Evolutionary conservation across 116 monocot species (phyloP).

Genomic region (Posidonia oceanica): DNA sequence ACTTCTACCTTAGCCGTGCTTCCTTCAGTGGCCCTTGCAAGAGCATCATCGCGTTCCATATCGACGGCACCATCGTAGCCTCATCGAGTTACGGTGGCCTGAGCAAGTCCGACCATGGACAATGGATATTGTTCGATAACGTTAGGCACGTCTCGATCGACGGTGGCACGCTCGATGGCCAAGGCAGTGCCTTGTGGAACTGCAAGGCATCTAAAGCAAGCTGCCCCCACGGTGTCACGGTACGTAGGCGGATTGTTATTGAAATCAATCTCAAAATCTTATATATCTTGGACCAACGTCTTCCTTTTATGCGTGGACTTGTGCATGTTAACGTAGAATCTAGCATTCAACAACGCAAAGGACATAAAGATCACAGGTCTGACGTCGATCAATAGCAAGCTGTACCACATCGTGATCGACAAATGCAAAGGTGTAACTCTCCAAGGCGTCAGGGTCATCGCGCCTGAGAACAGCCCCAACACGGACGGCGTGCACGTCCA

Average conservation of each 20-base stretch:
- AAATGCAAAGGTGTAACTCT: slow-evolving; percentile 22
- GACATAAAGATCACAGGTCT: slow-evolving; percentile 27
- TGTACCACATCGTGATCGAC: slow-evolving; percentile 48
- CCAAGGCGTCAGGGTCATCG: not conserved
- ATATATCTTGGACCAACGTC: too few relatives aligned
- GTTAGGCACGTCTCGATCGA: slow-evolving; percentile 5
- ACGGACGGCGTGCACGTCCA: slow-evolving; percentile 26
- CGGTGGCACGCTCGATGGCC: slow-evolving; percentile 5
- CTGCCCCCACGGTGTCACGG: slow-evolving; percentile 2
- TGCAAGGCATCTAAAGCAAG: not conserved
- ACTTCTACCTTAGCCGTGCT: not conserved
- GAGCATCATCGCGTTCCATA: slow-evolving; percentile 4
- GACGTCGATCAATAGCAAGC: slow-evolving; percentile 46
- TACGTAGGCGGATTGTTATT: not conserved
- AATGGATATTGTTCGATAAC: slow-evolving; percentile 14
- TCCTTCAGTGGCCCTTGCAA: slow-evolving; percentile 17
- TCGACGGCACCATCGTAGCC: slow-evolving; percentile 17
- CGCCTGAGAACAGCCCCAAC: slow-evolving; percentile 20
- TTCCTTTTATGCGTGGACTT: too few relatives aligned
- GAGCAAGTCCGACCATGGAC: not conserved
- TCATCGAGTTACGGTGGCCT: not conserved
- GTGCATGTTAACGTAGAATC: slow-evolving; percentile 21
- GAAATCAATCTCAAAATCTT: too few relatives aligned
- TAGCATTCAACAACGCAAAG: slow-evolving; percentile 34
- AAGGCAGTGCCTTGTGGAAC: slow-evolving; percentile 3